phyloP scores from a whole-genome alignment of 768 basidiomycete genomes.

The Agaricus sinodeliciosus region DNA sequence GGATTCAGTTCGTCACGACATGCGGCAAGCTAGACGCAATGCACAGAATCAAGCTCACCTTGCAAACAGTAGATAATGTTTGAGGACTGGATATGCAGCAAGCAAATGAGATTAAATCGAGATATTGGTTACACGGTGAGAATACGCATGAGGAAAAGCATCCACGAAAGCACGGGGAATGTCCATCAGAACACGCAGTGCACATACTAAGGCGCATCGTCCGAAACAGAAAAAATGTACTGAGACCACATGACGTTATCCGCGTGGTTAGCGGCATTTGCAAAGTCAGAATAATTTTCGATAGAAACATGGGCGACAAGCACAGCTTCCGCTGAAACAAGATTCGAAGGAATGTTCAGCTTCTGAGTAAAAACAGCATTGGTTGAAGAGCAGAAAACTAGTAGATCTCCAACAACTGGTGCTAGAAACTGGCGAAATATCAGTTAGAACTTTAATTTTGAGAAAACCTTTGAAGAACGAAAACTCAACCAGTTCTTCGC shows the following conservation, averaged over 20 bases:
- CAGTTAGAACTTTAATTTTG: background rate
- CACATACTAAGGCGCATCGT: background rate
- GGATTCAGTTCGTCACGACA: no score
- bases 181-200: no score
- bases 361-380: constrained; percentile 38
- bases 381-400: constrained; percentile 54
- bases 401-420: constrained; percentile 41
- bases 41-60: no score
- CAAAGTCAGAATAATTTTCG: constrained; percentile 54
- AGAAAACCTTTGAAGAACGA: background rate
- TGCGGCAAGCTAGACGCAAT: no score
- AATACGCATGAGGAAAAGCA: background rate
- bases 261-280: constrained; percentile 39
- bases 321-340: constrained; percentile 37
- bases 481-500: constrained; percentile 46
- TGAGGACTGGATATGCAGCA: no score
- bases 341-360: constrained; percentile 40
- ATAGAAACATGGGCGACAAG: constrained; percentile 54
- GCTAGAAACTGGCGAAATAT: constrained; percentile 44
- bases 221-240: constrained; percentile 15
- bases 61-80: background rate
- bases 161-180: background rate
- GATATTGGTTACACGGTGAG: no score
- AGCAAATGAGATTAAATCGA: no score
- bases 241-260: constrained; percentile 34